Percentiles rank a stretch among this genome's conserved stretches.
phyloP scores from a whole-genome alignment of 2,329 filamentous ascomycete genomes.

The Clonostachys chloroleuca region DNA sequence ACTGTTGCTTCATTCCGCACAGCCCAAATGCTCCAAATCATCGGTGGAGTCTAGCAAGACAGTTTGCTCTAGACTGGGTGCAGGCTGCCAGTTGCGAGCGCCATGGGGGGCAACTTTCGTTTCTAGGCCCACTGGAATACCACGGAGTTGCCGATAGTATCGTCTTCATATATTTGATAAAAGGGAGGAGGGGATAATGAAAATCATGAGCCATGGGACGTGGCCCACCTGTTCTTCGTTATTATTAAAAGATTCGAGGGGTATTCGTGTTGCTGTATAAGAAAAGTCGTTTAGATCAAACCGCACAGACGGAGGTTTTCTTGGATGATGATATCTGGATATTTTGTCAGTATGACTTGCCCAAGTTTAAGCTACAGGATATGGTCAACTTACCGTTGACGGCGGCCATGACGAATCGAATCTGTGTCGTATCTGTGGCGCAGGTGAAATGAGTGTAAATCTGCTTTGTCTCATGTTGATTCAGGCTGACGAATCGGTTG shows the following conservation, averaged over 20 bases:
- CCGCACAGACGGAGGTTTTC: conserved; percentile 97
- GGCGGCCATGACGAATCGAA: conserved; percentile 98
- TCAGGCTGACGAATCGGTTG: conserved; percentile 95
- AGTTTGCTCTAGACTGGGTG: not conserved
- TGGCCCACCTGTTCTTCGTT: conserved; percentile 30
- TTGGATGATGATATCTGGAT: conserved; percentile 96
- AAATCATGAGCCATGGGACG: conserved; percentile 28
- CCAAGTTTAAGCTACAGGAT: not conserved
- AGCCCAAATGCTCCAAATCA: not conserved
- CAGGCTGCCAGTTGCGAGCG: too few relatives aligned
- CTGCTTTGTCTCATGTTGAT: conserved; percentile 99
- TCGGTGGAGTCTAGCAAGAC: not conserved
- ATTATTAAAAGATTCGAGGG: conserved; percentile 30
- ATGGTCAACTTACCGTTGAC: conserved; percentile 76
- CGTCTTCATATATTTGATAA: too few relatives aligned
- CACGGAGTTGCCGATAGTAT: not conserved
- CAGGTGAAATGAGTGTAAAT: conserved; percentile 99
- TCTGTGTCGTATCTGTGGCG: conserved; percentile 97
- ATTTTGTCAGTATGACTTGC: not conserved
- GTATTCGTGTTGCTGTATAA: conserved; percentile 34
- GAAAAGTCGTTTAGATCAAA: conserved; percentile 69
- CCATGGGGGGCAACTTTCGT: too few relatives aligned
- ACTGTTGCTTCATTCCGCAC: not conserved
- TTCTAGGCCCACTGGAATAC: not conserved
- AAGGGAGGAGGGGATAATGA: not conserved